These are phyloP conservation scores for Ceratobasidium sp. DNA, from an alignment of 1,284 basidiomycete species.

Conservation along the genomic window DNA sequence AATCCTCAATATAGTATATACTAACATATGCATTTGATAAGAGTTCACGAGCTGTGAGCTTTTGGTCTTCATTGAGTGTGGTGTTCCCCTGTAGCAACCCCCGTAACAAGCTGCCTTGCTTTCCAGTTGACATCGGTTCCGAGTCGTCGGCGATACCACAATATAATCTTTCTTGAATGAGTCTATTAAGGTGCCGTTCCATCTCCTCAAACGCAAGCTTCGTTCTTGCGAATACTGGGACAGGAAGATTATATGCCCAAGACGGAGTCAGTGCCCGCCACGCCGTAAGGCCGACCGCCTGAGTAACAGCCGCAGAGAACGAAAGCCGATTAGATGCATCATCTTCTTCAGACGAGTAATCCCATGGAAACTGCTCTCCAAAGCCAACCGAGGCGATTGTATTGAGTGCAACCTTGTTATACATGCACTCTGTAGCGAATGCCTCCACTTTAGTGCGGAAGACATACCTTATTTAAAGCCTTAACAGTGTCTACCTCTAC, in stretches of 20 bases:
- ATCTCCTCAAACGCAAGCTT: constrained; percentile 8
- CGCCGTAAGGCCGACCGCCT: not conserved
- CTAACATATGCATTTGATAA: constrained; percentile 18
- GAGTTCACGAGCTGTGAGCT: constrained; percentile 10
- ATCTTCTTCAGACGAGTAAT: not conserved
- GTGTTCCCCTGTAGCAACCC: constrained; percentile 8
- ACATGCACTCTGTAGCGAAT: not conserved
- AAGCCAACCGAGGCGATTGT: constrained; percentile 22
- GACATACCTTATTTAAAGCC: constrained; percentile 9
- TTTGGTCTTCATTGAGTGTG: not conserved
- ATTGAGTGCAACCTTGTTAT: constrained; percentile 12
- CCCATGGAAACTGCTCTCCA: constrained; percentile 29
- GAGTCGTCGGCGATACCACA: not conserved
- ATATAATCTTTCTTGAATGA: not conserved
- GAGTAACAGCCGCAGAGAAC: not conserved
- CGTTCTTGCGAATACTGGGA: not conserved
- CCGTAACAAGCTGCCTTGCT: constrained; percentile 1
- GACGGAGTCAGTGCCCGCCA: constrained; percentile 5
- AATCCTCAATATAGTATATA: not conserved
- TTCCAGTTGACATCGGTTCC: not conserved
- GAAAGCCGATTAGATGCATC: not conserved
- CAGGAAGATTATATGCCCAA: constrained; percentile 4
- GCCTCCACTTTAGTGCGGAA: not conserved
- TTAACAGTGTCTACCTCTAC: constrained; percentile 14
- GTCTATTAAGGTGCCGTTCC: not conserved